Evolutionary conservation across 768 basidiomycete genomes (phyloP).

Genomic region (Tricholomella constricta): DNA sequence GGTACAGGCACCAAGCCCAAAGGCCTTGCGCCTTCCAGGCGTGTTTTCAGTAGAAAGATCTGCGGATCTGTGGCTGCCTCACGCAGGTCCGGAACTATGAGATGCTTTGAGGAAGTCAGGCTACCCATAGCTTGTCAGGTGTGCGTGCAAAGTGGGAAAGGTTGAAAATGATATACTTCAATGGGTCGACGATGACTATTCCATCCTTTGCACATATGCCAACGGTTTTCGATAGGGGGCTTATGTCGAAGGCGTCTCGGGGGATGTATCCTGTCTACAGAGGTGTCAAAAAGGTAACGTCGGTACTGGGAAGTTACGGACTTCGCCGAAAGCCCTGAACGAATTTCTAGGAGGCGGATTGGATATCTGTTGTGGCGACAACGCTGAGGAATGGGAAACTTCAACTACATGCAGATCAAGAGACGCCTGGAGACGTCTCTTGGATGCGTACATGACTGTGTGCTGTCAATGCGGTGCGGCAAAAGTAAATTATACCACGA

Average conservation of each 20-base stretch:
- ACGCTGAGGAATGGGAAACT: constrained; percentile 40
- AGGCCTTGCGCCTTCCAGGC: constrained; percentile 58
- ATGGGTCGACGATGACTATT: constrained; percentile 67
- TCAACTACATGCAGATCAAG: constrained; percentile 61
- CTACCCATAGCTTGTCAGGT: constrained; percentile 25
- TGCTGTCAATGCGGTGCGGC: neutral
- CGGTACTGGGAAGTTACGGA: constrained; percentile 32
- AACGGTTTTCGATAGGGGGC: constrained; percentile 59
- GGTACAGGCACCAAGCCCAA: constrained; percentile 61
- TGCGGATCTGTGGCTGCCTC: constrained; percentile 39
- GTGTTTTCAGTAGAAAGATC: constrained; percentile 55
- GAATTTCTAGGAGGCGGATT: constrained; percentile 31
- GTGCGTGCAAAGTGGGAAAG: neutral
- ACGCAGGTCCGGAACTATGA: constrained; percentile 62
- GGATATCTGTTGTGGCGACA: constrained; percentile 36
- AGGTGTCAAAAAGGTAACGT: neutral
- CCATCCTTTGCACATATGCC: constrained; percentile 67
- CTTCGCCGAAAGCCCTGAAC: constrained; percentile 69
- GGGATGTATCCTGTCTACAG: constrained; percentile 67
- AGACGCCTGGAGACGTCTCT: constrained; percentile 59
- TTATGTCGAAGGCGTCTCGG: constrained; percentile 66
- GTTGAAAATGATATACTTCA: constrained; percentile 48
- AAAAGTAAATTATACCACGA: constrained; percentile 20
- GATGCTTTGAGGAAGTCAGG: constrained; percentile 40
- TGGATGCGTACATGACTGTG: constrained; percentile 70